Evolutionary conservation across 805 yeast genomes (phyloP), one percentile per base, ranked within the genome.

Genomic region (Myxozyma mucilagina): DNA sequence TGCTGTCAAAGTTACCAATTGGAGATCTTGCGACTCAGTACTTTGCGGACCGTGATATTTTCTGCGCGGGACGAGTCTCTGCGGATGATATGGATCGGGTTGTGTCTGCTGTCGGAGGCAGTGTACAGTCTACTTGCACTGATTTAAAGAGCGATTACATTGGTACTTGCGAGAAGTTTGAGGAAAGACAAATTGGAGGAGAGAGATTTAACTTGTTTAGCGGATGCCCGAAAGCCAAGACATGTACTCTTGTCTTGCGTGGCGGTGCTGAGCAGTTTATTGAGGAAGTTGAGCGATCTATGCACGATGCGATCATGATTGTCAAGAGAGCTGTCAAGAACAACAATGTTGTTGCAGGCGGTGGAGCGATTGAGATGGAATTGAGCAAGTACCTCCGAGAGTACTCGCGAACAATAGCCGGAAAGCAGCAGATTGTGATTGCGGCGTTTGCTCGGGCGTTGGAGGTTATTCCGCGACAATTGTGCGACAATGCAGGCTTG

Each of bases 281-380:
- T 71, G 97, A 96, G 57, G 99, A 94, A 79, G 97, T 96, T 31
- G 99, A 94, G 75, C 84, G 99, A 76, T 93, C 97, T 1, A 80
- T 94, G 68, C 98, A 94, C 72, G 99, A 94, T 77, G 99, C 99
- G 53, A 90, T 94, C 53, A 93, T 93, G 99, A 92, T 94, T 74
- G 98, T 93, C 49, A 93, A 92, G 77, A 83, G 99, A 70, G 96
- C 98, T 1, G 84, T 94, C 45, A 86, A 89, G 71, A 92, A 92
- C 73, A 87, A 86, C 71, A 78, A 84, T 34, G 85, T 94, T 67
- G 99, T 94, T 60, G 98, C 97, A 13, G 99, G 99, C 64, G 99
- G 99, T 67, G 99, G 99, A 66, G 99, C 99, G 39, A 87, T 91
- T 66, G 99, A 94, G 76, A 94, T 94, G 99, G 98, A 94, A 73